A percentile compares a stretch with the other conserved stretches of the same genome.
These are phyloP conservation scores for Ceratobasidium sp. DNA, from an alignment of 1,284 basidiomycete species.

Conservation along the genomic window DNA sequence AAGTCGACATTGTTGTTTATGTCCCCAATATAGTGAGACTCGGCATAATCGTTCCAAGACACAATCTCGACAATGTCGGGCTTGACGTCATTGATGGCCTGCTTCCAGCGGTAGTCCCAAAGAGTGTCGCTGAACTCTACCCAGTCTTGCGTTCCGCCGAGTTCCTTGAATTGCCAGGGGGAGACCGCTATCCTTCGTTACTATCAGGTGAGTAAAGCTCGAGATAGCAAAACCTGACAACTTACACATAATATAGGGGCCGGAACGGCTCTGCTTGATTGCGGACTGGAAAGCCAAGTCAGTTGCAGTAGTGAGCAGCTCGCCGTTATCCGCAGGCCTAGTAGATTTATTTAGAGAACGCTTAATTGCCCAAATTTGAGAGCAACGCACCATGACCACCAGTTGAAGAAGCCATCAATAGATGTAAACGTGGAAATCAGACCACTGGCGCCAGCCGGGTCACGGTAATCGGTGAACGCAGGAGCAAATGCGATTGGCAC, in stretches of 20 bases:
- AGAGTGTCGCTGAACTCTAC: slow-evolving; percentile 58
- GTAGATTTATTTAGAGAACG: neutral
- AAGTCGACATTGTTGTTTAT: slow-evolving; percentile 56
- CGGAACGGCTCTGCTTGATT: slow-evolving; percentile 50
- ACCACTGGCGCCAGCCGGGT: slow-evolving; percentile 52
- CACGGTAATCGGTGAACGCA: slow-evolving; percentile 56
- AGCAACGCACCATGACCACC: slow-evolving; percentile 57
- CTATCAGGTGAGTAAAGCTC: slow-evolving; percentile 46
- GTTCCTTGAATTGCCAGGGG: slow-evolving; percentile 65
- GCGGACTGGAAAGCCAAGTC: slow-evolving; percentile 53
- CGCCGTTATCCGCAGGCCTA: slow-evolving; percentile 55
- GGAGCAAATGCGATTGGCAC: slow-evolving; percentile 55
- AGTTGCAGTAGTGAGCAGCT: slow-evolving; percentile 55
- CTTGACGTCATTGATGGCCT: slow-evolving; percentile 56
- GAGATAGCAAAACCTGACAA: slow-evolving; percentile 46
- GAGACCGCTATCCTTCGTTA: slow-evolving; percentile 55
- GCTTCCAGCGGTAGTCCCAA: slow-evolving; percentile 56
- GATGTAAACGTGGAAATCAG: slow-evolving; percentile 55
- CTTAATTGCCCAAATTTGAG: neutral
- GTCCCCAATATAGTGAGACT: slow-evolving; percentile 54
- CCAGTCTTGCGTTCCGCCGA: slow-evolving; percentile 57
- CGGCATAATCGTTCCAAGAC: slow-evolving; percentile 47
- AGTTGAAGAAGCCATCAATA: slow-evolving; percentile 59
- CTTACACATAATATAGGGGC: slow-evolving; percentile 58
- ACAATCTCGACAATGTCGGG: slow-evolving; percentile 62